Evolutionary conservation across 768 basidiomycete species (phyloP).

Genomic region (Rhizopogon vinicolor): DNA sequence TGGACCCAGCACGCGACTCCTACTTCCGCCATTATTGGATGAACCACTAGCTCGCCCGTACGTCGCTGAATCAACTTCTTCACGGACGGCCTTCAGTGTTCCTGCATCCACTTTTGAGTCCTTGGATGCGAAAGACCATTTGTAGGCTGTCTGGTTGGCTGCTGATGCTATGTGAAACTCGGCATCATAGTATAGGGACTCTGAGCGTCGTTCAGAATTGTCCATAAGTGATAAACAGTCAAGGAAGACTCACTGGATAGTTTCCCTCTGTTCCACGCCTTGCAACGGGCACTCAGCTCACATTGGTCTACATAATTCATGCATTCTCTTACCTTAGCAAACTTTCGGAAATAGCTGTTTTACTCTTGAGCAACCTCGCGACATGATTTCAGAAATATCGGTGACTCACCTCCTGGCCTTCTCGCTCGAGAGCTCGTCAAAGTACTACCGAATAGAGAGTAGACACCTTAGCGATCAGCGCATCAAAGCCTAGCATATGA

Average conservation of each 20-base stretch:
- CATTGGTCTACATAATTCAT: neutral
- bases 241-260: slow-evolving; percentile 45
- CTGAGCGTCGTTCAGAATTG: slow-evolving; percentile 24
- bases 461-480: neutral
- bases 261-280: slow-evolving; percentile 83
- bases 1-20: slow-evolving; percentile 56
- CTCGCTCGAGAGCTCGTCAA: slow-evolving; percentile 82
- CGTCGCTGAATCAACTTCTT: slow-evolving; percentile 49
- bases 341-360: slow-evolving; percentile 85
- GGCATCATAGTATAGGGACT: slow-evolving; percentile 56
- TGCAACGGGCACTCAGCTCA: slow-evolving; percentile 3
- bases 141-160: slow-evolving; percentile 74
- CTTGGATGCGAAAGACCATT: slow-evolving; percentile 83
- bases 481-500: slow-evolving; percentile 28
- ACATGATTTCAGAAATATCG: slow-evolving; percentile 2
- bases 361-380: slow-evolving; percentile 24
- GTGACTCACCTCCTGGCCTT: slow-evolving; percentile 64
- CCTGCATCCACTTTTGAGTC: slow-evolving; percentile 51
- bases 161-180: slow-evolving; percentile 51
- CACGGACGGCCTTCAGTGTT: slow-evolving; percentile 54
- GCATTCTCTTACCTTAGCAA: slow-evolving; percentile 59
- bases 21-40: slow-evolving; percentile 12
- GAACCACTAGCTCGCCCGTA: slow-evolving; percentile 20
- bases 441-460: slow-evolving; percentile 48
- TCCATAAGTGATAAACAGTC: neutral